Percentiles rank a stretch among this genome's conserved stretches.
Evolutionary conservation across 805 yeast genomes (phyloP).

Genomic region (Lachancea sp.): DNA sequence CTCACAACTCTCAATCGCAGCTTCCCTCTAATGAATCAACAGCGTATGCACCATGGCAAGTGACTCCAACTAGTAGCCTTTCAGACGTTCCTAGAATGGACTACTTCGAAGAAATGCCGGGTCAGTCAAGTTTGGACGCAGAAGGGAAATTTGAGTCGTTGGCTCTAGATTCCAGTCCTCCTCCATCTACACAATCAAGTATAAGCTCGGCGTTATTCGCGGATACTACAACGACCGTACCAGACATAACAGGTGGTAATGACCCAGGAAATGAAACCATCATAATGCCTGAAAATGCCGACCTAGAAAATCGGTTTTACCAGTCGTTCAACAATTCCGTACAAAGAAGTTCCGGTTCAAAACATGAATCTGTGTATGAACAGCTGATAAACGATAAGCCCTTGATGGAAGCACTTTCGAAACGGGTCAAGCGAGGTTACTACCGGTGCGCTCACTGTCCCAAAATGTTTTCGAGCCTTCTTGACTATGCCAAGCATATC

Average conservation of each 20-base stretch:
- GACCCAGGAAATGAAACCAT: not conserved
- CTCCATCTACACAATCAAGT: not conserved
- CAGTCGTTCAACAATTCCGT: conserved; percentile 6
- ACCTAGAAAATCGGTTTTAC: conserved; percentile 4
- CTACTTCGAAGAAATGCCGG: conserved; percentile 1
- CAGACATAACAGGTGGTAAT: not conserved
- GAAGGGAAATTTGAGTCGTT: not conserved
- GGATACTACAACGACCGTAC: not conserved
- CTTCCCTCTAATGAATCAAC: not conserved
- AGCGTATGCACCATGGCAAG: conserved; percentile 2
- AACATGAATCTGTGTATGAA: conserved; percentile 14
- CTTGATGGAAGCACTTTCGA: conserved; percentile 25
- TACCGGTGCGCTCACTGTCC: conserved; percentile 46
- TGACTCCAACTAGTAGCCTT: conserved; percentile 3
- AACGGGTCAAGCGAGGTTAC: conserved; percentile 37
- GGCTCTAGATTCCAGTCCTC: conserved; percentile 5
- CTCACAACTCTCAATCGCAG: not conserved
- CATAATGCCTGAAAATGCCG: not conserved
- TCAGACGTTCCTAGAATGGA: not conserved
- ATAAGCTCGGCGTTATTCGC: not conserved
- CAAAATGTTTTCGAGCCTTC: conserved; percentile 33
- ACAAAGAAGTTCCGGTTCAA: not conserved
- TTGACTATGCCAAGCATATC: conserved; percentile 38
- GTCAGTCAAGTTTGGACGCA: not conserved
- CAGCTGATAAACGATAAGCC: conserved; percentile 27